Evolutionary conservation across 2,329 filamentous ascomycete species (phyloP), one percentile per base, ranked within the genome.

Genomic region (Paecilomyces sp.): DNA sequence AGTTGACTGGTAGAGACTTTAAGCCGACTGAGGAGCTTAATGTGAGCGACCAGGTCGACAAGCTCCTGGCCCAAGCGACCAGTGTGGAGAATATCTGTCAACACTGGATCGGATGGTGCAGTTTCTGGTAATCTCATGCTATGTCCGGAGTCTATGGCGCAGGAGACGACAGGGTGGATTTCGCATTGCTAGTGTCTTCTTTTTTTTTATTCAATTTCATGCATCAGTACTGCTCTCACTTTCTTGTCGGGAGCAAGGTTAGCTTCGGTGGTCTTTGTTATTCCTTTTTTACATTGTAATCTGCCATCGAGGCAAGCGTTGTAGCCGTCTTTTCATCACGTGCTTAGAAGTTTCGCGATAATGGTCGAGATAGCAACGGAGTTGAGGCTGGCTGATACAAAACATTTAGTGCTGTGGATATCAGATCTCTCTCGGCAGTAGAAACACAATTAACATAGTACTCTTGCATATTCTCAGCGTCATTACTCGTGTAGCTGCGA

Each of bases 81-180:
- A 97, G 94, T 71, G 81, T 97, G 68, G 94, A 97, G 83, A 97
- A 97, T 74, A 80, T 99, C 62, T 99, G 94, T 74, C 94, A 97
- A 81, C 94, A 97, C 79, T 99, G 97, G 74, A 96, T 97, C 68
- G 94, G 94, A 64, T 97, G 93, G 93, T 97, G 93, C 78, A 95
- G 91, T 77, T 97, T 97, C 83, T 97, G 93, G 93, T 97, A 77
- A 70, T 63, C 54, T 56, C 51, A 58, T 9, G 31, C 60, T 61
- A 24, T 56, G 7, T 61, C 55, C 57, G 62, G 66, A 66, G 66
- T 67, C 64, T 63, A 61, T 55, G 68, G 71, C 63, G 65, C 63
- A 66, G 58, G 64, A 65, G 64, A 63, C 62, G 66, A 65, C 61
- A 63, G 62, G 66, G 69, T 61, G 66, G 62, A 58, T 63, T 61